These are phyloP conservation scores for Lasiodiplodia sp. DNA, from an alignment of 2,329 filamentous ascomycete species.

Conservation along the genomic window DNA sequence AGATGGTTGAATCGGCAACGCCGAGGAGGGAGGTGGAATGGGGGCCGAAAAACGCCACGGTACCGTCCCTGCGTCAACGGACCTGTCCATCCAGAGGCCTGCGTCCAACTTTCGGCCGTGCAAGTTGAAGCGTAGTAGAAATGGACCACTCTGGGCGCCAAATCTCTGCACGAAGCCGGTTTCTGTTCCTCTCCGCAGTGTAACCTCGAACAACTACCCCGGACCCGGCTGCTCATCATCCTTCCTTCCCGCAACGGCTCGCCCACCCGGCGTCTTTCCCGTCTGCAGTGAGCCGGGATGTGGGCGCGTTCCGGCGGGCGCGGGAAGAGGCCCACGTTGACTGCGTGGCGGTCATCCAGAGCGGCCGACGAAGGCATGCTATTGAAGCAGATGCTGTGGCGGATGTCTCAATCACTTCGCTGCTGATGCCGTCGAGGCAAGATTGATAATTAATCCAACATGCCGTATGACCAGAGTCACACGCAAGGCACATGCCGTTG, in stretches of 20 bases:
- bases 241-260: constrained; percentile 5
- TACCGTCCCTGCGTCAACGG: background rate
- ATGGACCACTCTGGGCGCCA: background rate
- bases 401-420: background rate
- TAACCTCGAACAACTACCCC: constrained; percentile 16
- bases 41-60: background rate
- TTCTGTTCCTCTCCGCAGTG: background rate
- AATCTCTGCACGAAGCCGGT: background rate
- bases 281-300: constrained; percentile 9
- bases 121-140: background rate
- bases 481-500: constrained; percentile 6
- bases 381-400: background rate
- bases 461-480: background rate
- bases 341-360: background rate
- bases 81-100: background rate
- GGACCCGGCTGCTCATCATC: constrained; percentile 19
- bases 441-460: background rate
- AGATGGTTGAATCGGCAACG: background rate
- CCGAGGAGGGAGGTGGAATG: background rate
- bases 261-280: background rate
- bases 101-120: background rate
- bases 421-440: background rate
- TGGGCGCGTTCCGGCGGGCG: background rate
- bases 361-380: background rate
- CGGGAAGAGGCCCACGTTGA: background rate